Evolutionary conservation across 495 filamentous ascomycete species (phyloP).

Genomic region (Aspergillus indologenus): DNA sequence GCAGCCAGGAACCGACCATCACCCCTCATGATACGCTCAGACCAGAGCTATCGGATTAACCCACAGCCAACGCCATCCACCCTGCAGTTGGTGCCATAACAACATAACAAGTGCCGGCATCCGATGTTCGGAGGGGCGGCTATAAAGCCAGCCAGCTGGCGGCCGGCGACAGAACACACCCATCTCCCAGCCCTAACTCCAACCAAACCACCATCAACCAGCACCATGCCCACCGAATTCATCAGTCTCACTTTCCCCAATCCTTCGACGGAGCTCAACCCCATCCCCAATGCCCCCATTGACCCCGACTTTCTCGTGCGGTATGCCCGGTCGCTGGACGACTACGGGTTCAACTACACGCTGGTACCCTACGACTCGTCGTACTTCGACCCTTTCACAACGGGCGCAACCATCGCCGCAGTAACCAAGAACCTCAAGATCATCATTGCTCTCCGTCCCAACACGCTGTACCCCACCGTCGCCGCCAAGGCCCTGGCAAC

Average conservation of each 20-base stretch:
- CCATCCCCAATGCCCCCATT: conserved; percentile 43
- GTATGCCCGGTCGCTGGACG: conserved; percentile 50
- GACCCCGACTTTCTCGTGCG: conserved; percentile 46
- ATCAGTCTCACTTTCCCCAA: conserved; percentile 52
- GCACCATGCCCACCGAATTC: conserved; percentile 52
- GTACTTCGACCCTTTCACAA: conserved; percentile 50
- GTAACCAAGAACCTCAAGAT: conserved; percentile 52
- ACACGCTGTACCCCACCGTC: conserved; percentile 54
- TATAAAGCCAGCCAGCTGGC: no score
- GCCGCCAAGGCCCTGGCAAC: conserved; percentile 55
- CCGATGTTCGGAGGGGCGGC: no score
- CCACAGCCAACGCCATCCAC: no score
- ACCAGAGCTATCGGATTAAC: no score
- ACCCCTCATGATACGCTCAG: no score
- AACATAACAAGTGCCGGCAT: no score
- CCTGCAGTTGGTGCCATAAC: no score
- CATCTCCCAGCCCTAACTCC: neutral
- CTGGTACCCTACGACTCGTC: conserved; percentile 52
- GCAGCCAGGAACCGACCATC: no score
- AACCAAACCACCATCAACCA: neutral
- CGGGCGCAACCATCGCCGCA: conserved; percentile 49
- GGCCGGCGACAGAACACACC: no score
- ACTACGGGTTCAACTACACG: conserved; percentile 54
- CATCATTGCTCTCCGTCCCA: conserved; percentile 55
- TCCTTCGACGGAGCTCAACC: conserved; percentile 47